Evolutionary conservation across 2,329 filamentous ascomycete genomes (phyloP).

Genomic region (Aurifilum marmelostoma): DNA sequence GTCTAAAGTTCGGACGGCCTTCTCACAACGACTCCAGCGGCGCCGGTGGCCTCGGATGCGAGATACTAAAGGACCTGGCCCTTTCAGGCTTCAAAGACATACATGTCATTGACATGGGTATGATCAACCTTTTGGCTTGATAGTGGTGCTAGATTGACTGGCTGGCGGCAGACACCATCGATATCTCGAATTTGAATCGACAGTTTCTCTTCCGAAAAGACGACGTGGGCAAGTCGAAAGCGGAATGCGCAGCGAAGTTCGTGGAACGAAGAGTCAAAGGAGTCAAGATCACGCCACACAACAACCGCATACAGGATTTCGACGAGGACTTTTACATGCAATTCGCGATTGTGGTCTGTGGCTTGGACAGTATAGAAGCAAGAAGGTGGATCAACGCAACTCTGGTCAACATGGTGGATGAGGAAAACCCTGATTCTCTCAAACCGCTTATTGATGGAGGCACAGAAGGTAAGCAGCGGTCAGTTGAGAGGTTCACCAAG

Average conservation of each 20-base stretch:
- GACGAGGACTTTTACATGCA: conserved; percentile 97
- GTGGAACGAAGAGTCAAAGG: conserved; percentile 88
- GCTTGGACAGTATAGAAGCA: conserved; percentile 94
- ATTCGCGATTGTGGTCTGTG: conserved; percentile 91
- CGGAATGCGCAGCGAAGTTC: conserved; percentile 88
- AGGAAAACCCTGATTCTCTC: conserved; percentile 77
- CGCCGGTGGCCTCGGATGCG: conserved; percentile 91
- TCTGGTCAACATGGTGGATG: conserved; percentile 86
- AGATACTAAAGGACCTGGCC: conserved; percentile 94
- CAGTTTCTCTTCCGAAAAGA: conserved; percentile 93
- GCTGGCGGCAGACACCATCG: conserved; percentile 77
- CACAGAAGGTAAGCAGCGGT: conserved; percentile 70
- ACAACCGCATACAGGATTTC: conserved; percentile 94
- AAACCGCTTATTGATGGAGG: conserved; percentile 97
- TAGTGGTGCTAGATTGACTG: conserved; percentile 20
- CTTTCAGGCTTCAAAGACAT: conserved; percentile 96
- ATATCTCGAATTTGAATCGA: conserved; percentile 96
- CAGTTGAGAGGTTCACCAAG: background rate
- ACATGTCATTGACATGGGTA: conserved; percentile 98
- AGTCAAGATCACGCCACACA: conserved; percentile 91
- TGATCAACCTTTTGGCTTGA: conserved; percentile 33
- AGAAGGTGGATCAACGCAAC: conserved; percentile 98
- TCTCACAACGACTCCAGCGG: conserved; percentile 59
- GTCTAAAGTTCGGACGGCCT: conserved; percentile 27
- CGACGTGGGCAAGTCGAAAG: conserved; percentile 93